Evolutionary conservation across 2,329 filamentous ascomycete species (phyloP).

Genomic region (Bipolaris bicolor): DNA sequence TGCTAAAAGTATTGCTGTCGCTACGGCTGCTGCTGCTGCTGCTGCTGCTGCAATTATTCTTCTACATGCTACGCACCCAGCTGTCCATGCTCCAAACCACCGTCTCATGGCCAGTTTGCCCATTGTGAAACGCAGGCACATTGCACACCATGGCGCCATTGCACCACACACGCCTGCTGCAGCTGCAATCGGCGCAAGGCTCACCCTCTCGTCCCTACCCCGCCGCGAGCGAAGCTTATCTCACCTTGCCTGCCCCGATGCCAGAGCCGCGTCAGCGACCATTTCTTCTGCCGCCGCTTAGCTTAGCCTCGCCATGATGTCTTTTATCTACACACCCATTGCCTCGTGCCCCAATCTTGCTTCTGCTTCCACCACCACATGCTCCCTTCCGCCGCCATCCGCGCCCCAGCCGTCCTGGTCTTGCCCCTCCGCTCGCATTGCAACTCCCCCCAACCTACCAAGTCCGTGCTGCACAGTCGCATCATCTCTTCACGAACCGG

Average conservation of each 20-base stretch:
- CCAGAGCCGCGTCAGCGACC: slow-evolving; percentile 12
- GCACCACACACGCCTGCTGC: not conserved
- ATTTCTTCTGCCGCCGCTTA: not conserved
- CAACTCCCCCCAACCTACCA: not conserved
- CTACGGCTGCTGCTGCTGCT: not conserved
- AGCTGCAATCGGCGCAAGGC: slow-evolving; percentile 1
- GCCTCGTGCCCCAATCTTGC: not conserved
- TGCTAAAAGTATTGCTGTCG: not conserved
- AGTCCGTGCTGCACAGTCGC: not conserved
- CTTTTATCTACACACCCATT: not conserved
- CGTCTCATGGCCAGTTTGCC: slow-evolving; percentile 3
- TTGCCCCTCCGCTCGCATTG: not conserved
- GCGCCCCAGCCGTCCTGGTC: not conserved
- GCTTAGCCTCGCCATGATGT: not conserved
- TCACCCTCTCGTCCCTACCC: slow-evolving; percentile 9
- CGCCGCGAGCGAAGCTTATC: slow-evolving; percentile 5
- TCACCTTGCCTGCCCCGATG: not conserved
- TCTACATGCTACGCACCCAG: not conserved
- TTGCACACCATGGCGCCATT: slow-evolving; percentile 1
- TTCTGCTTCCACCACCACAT: not conserved
- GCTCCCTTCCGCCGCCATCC: not conserved
- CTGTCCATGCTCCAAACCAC: not conserved
- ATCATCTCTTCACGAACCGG: not conserved
- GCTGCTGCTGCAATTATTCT: not conserved
- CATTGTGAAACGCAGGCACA: slow-evolving; percentile 14